These are phyloP conservation scores for Zoysia pacifica DNA, from an alignment of 176 grass and related monocot species.

Conservation along the genomic window DNA sequence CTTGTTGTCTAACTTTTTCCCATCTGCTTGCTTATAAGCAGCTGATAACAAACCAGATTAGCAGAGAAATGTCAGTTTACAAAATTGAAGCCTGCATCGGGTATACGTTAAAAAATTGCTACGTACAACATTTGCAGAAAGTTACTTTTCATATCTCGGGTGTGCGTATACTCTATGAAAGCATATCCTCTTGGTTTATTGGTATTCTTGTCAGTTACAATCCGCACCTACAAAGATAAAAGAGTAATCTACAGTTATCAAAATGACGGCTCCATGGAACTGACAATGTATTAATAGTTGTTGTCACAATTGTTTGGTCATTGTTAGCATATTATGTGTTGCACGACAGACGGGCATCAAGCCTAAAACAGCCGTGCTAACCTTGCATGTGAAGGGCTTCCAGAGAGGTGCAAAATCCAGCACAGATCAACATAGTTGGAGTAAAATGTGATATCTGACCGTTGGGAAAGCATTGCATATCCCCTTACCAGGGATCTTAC, in stretches of 20 bases:
- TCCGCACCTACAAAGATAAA: conserved; percentile 70
- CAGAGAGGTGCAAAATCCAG: conserved; percentile 70
- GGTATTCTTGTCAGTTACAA: conserved; percentile 67
- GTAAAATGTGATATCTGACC: conserved; percentile 57
- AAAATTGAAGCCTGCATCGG: background rate
- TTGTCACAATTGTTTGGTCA: conserved; percentile 30
- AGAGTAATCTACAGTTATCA: conserved; percentile 28
- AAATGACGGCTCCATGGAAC: conserved; percentile 3
- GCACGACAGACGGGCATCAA: conserved; percentile 96
- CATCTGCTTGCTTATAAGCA: conserved; percentile 95
- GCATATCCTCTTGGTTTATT: conserved; percentile 95
- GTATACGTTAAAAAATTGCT: background rate
- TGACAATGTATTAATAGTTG: conserved; percentile 5
- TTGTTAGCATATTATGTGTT: conserved; percentile 59
- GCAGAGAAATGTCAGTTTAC: conserved; percentile 13
- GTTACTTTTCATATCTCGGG: conserved; percentile 94
- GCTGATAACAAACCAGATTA: conserved; percentile 44
- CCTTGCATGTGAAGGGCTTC: conserved; percentile 81
- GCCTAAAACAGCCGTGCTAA: conserved; percentile 99
- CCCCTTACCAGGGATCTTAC: conserved; percentile 91
- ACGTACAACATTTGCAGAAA: background rate
- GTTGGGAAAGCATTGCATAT: conserved; percentile 48
- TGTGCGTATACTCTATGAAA: conserved; percentile 88
- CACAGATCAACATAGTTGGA: conserved; percentile 69
- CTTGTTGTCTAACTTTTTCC: conserved; percentile 71